A percentile compares a stretch with the other conserved stretches of the same genome.
These are phyloP conservation scores for Coniosporium tulheliwenetii DNA, from an alignment of 2,329 filamentous ascomycete genomes.

Conservation along the genomic window DNA sequence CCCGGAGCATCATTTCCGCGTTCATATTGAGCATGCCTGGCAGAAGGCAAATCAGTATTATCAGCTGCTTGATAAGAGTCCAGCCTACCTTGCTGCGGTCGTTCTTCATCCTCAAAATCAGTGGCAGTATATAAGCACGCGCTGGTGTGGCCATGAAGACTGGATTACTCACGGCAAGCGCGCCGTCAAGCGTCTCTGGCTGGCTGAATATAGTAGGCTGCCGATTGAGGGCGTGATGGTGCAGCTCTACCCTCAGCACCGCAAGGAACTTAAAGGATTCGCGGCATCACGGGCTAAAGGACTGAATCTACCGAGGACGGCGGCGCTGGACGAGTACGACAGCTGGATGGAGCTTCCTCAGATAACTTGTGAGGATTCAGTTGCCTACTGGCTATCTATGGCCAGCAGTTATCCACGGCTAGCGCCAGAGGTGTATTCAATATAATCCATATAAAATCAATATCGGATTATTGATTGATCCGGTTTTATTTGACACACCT, in stretches of 20 bases:
- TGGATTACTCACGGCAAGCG: no score
- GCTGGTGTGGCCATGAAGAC: not conserved
- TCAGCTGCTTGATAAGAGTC: not conserved
- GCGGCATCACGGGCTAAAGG: not conserved
- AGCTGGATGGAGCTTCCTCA: not conserved
- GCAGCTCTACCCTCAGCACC: not conserved
- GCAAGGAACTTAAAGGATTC: not conserved
- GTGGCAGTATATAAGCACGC: not conserved
- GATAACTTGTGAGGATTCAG: no score
- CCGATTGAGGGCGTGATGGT: not conserved
- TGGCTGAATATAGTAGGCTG: not conserved
- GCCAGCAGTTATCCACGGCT: no score
- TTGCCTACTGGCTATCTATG: no score
- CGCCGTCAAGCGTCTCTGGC: not conserved
- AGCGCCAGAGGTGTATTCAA: no score
- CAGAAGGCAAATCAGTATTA: not conserved
- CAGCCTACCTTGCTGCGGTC: not conserved
- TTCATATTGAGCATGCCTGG: not conserved
- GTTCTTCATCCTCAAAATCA: not conserved
- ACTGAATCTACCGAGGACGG: no score
- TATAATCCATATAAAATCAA: no score
- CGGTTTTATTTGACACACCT: no score
- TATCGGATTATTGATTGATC: no score
- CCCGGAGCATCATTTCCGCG: not conserved
- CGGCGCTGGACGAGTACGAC: not conserved